A percentile compares a stretch with the other conserved stretches of the same genome.
Evolutionary conservation across 805 yeast genomes (phyloP).

Genomic region (Jamesozyma jinghongensis): DNA sequence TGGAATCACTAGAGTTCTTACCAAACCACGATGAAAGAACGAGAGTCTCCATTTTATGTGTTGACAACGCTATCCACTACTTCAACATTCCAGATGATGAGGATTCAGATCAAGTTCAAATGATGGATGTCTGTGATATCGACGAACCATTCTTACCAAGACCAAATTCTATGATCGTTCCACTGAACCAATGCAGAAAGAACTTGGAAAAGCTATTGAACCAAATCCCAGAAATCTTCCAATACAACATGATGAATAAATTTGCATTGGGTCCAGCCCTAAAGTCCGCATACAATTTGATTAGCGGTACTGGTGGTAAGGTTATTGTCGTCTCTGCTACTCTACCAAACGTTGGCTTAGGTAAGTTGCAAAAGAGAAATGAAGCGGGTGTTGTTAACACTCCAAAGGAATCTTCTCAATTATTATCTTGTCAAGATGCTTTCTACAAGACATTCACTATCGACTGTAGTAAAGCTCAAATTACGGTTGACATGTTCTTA

Average conservation of each 20-base stretch:
- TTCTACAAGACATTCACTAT: constrained; percentile 94
- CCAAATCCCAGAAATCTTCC: constrained; percentile 64
- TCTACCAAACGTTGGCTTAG: constrained; percentile 78
- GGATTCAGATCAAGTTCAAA: constrained; percentile 45
- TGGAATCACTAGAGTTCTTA: constrained; percentile 78
- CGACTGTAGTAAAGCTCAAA: constrained; percentile 87
- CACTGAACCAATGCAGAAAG: constrained; percentile 59
- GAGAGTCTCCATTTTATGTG: constrained; percentile 77
- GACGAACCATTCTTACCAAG: constrained; percentile 90
- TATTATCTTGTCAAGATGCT: constrained; percentile 65
- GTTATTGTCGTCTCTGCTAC: constrained; percentile 70
- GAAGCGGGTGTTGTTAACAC: constrained; percentile 60
- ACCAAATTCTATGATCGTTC: constrained; percentile 69
- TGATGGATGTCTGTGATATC: constrained; percentile 83
- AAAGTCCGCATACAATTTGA: constrained; percentile 74
- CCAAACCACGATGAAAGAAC: constrained; percentile 84
- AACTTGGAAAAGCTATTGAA: constrained; percentile 70
- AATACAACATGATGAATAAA: constrained; percentile 46
- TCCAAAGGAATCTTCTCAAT: constrained; percentile 69
- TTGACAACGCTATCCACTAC: constrained; percentile 77
- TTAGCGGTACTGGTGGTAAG: constrained; percentile 82
- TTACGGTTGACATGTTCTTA: constrained; percentile 86
- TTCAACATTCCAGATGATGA: constrained; percentile 55
- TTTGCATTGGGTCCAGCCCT: constrained; percentile 91
- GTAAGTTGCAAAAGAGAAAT: constrained; percentile 71